These are phyloP conservation scores for Thermomucor indicae-seudaticae DNA, from an alignment of 371 early-diverging fungal genomes.

Conservation along the genomic window DNA sequence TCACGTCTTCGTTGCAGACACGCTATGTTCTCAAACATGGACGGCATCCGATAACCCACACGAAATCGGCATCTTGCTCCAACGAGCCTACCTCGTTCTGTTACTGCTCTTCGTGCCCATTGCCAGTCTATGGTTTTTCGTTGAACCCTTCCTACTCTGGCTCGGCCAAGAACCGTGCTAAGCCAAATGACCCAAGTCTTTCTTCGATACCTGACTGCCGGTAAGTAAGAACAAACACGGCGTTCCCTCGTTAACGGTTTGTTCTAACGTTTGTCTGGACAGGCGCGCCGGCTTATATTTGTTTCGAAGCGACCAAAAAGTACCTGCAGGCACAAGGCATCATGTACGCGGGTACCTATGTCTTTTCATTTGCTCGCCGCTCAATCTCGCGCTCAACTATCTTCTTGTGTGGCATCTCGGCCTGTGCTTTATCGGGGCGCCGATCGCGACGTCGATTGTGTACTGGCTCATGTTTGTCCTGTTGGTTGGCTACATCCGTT, in stretches of 20 bases:
- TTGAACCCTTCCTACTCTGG: background rate
- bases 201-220: background rate
- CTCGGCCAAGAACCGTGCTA: constrained; percentile 9
- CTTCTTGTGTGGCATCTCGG: constrained; percentile 57
- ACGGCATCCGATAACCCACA: constrained; percentile 69
- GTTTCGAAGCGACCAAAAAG: constrained; percentile 67
- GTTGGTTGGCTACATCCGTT: constrained; percentile 57
- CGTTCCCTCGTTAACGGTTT: background rate
- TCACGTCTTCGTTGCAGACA: constrained; percentile 48
- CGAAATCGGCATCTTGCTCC: constrained; percentile 76
- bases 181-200: constrained; percentile 4
- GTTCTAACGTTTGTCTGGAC: constrained; percentile 49
- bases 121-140: constrained; percentile 60
- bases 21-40: constrained; percentile 85
- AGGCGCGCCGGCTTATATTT: constrained; percentile 62
- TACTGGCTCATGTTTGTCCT: constrained; percentile 60
- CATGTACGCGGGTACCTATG: constrained; percentile 66
- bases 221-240: background rate
- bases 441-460: constrained; percentile 68
- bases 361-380: constrained; percentile 60
- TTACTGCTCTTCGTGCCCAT: constrained; percentile 60
- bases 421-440: constrained; percentile 77
- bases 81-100: constrained; percentile 75
- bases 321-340: constrained; percentile 71
- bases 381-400: constrained; percentile 64